Percentiles rank a stretch among this genome's conserved stretches.
These are phyloP conservation scores for Neonectria punicea DNA, from an alignment of 2,329 filamentous ascomycete species.

Conservation along the genomic window DNA sequence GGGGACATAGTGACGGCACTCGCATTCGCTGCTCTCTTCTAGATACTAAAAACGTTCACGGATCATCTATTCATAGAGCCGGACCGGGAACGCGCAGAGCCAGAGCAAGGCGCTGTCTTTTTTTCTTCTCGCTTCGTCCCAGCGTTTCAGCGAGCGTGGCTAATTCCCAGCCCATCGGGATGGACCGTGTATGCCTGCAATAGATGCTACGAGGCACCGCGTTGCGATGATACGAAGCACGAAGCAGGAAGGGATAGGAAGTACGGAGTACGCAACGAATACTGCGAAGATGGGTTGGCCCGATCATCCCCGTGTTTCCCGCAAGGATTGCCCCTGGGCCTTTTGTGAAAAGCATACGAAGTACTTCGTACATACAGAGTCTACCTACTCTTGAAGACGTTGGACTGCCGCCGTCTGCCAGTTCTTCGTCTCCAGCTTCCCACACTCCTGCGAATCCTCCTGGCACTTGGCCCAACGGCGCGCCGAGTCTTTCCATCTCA, in stretches of 20 bases:
- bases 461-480: conserved; percentile 33
- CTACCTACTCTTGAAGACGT: no score
- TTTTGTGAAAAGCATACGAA: neutral
- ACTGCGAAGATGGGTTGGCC: no score
- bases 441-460: conserved; percentile 7
- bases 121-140: neutral
- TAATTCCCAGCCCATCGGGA: conserved; percentile 18
- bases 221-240: conserved; percentile 2
- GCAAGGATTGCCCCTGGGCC: neutral
- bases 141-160: conserved; percentile 15
- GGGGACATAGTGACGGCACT: conserved; percentile 24
- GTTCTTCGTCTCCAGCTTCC: neutral
- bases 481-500: conserved; percentile 21
- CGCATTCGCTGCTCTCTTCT: neutral
- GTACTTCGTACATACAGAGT: no score
- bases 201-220: conserved; percentile 1
- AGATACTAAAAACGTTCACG: conserved; percentile 17
- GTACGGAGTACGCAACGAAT: neutral
- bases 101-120: neutral
- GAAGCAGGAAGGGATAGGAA: neutral
- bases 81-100: conserved; percentile 8
- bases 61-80: conserved; percentile 6
- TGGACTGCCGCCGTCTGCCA: conserved; percentile 1
- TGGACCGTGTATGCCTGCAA: conserved; percentile 1
- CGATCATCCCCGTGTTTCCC: neutral